A percentile compares a stretch with the other conserved stretches of the same genome.
These are phyloP conservation scores for Gymnopilus junonius DNA, from an alignment of 768 basidiomycete species.

Conservation along the genomic window DNA sequence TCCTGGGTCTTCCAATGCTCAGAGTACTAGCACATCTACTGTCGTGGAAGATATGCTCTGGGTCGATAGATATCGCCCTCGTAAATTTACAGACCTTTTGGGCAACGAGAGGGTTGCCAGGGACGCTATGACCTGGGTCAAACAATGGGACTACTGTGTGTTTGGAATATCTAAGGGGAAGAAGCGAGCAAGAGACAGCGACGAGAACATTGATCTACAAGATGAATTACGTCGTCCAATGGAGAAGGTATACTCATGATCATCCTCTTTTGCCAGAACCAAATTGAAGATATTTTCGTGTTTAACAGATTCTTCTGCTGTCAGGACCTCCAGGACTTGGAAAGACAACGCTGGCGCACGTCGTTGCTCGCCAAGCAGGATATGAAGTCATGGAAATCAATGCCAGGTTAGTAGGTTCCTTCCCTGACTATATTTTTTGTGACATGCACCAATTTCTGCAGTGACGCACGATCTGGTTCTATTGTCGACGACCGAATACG, in stretches of 20 bases:
- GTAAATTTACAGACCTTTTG: slow-evolving; percentile 85
- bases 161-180: slow-evolving; percentile 75
- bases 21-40: background rate
- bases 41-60: slow-evolving; percentile 70
- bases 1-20: background rate
- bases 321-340: slow-evolving; percentile 98
- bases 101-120: slow-evolving; percentile 96
- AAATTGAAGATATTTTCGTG: background rate
- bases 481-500: slow-evolving; percentile 90
- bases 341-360: slow-evolving; percentile 95
- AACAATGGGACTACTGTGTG: slow-evolving; percentile 98
- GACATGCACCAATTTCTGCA: slow-evolving; percentile 33
- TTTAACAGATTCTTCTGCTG: slow-evolving; percentile 71
- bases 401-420: slow-evolving; percentile 62
- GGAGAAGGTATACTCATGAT: slow-evolving; percentile 59
- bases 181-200: slow-evolving; percentile 61
- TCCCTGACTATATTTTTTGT: background rate
- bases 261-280: background rate
- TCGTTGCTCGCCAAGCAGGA: slow-evolving; percentile 91
- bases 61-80: slow-evolving; percentile 94
- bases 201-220: slow-evolving; percentile 52
- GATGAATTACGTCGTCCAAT: slow-evolving; percentile 71
- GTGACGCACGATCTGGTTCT: slow-evolving; percentile 89
- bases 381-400: slow-evolving; percentile 96
- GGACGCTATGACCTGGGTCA: slow-evolving; percentile 93